Conservation (phyloP, 129 eudicot genomes). For the Centella asiatica region DNA sequence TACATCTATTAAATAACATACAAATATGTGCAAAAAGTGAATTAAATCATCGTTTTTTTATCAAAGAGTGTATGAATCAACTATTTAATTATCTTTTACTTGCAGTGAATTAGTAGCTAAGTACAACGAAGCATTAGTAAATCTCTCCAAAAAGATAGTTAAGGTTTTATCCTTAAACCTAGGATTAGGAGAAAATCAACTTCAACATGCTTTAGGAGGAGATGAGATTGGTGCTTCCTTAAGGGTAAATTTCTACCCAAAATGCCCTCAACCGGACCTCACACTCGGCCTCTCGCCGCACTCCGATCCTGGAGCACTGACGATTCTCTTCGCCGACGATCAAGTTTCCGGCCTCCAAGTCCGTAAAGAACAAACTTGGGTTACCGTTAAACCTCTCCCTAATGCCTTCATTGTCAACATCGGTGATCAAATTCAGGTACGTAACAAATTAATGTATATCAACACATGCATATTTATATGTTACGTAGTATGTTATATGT, state of each 20-base stretch:
- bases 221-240: constrained; percentile 39
- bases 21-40: no score
- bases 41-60: no score
- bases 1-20: no score
- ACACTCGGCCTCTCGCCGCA: constrained; percentile 62
- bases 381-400: constrained; percentile 50
- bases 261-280: constrained; percentile 74
- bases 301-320: constrained; percentile 63
- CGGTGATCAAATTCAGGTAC: constrained; percentile 74
- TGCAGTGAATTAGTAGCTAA: constrained; percentile 36
- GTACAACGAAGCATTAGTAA: constrained; percentile 34
- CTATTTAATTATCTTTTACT: constrained; percentile 4
- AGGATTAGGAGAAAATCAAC: constrained; percentile 45
- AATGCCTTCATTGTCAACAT: constrained; percentile 58
- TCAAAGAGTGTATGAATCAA: no score
- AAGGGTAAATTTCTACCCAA: constrained; percentile 55
- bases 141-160: constrained; percentile 33
- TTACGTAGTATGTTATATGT: neutral
- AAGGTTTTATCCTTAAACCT: constrained; percentile 49
- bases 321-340: constrained; percentile 42
- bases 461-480: neutral
- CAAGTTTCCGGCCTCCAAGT: constrained; percentile 62
- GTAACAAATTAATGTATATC: neutral
- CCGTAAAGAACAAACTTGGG: constrained; percentile 44
- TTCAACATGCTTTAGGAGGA: constrained; percentile 49